Evolutionary conservation across 1,139 yeast species (phyloP).

Genomic region (Pneumocystis carinii): DNA sequence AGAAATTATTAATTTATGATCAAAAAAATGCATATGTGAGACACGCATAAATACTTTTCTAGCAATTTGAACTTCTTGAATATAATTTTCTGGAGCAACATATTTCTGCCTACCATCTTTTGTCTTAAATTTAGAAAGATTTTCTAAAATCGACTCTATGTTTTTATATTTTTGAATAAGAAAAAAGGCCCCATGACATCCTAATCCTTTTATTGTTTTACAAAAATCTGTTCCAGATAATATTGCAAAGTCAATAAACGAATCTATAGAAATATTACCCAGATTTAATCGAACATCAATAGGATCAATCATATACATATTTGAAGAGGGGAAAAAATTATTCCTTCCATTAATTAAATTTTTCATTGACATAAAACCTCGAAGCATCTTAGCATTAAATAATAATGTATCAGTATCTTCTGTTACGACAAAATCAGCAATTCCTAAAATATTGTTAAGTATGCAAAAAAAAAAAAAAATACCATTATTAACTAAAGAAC

Average conservation of each 20-base stretch:
- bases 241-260: neutral
- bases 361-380: slow-evolving; percentile 8
- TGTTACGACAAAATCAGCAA: neutral
- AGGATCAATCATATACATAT: neutral
- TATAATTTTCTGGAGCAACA: neutral
- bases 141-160: neutral
- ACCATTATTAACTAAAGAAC: slow-evolving; percentile 1
- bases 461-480: neutral
- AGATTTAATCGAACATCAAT: neutral
- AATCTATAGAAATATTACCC: neutral
- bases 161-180: slow-evolving; percentile 1
- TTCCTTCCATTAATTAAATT: neutral
- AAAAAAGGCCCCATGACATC: neutral
- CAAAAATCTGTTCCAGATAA: neutral
- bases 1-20: neutral
- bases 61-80: slow-evolving; percentile 1
- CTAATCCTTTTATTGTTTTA: neutral
- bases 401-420: slow-evolving; percentile 10
- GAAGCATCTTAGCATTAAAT: slow-evolving; percentile 8
- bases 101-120: neutral
- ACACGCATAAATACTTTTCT: neutral
- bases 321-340: neutral
- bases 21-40: neutral
- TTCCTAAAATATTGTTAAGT: neutral
- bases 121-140: slow-evolving; percentile 1